Evolutionary conservation across 1,139 yeast species (phyloP).

Genomic region (Geotrichum candidum): DNA sequence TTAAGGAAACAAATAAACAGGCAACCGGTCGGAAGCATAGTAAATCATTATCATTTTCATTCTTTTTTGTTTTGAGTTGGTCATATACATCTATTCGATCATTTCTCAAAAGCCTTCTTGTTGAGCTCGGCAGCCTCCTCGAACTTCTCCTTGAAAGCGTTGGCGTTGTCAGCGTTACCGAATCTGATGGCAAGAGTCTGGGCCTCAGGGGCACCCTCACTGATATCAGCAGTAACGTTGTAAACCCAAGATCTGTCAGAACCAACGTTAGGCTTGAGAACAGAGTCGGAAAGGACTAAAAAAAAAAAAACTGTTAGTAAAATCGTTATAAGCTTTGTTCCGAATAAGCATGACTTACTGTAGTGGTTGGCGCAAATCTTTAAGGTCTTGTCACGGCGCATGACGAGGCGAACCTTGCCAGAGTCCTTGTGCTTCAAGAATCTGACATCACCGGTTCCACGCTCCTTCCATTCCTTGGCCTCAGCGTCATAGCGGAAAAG

Average conservation of each 20-base stretch:
- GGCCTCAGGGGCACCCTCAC: slow-evolving; percentile 95
- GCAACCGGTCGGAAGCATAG: background rate
- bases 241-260: slow-evolving; percentile 98
- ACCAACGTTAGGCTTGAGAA: slow-evolving; percentile 87
- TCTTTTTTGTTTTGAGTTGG: background rate
- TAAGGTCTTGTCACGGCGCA: slow-evolving; percentile 98
- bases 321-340: slow-evolving; percentile 15
- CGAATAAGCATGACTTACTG: slow-evolving; percentile 28
- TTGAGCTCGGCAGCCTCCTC: slow-evolving; percentile 70
- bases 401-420: slow-evolving; percentile 77
- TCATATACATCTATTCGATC: slow-evolving; percentile 5
- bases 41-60: background rate
- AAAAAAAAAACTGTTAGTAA: slow-evolving; percentile 11
- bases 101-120: slow-evolving; percentile 37
- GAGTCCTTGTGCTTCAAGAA: slow-evolving; percentile 82
- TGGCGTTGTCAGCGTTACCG: slow-evolving; percentile 96
- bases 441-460: slow-evolving; percentile 98
- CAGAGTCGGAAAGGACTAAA: slow-evolving; percentile 65
- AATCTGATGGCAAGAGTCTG: slow-evolving; percentile 95
- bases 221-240: slow-evolving; percentile 86
- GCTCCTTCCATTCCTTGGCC: slow-evolving; percentile 93
- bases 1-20: background rate
- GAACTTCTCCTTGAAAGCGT: slow-evolving; percentile 86
- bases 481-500: slow-evolving; percentile 78
- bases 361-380: slow-evolving; percentile 97